Conservation (phyloP, 768 basidiomycete genomes). For the Kwoniella bestiolae region DNA sequence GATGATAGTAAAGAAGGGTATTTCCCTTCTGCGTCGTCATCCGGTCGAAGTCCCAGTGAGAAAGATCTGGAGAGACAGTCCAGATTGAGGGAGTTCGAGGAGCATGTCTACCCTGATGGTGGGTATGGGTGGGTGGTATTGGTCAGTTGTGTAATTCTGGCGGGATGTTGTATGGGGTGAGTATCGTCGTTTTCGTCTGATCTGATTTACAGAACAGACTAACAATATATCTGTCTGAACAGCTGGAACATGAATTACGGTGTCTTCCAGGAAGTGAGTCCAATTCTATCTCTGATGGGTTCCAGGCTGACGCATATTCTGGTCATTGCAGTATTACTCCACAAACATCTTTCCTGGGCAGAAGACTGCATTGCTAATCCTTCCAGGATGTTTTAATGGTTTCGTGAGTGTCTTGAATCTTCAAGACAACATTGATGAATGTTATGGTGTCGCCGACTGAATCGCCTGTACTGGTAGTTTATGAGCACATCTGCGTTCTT, state of each 20-base stretch:
- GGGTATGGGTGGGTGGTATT: conserved; percentile 48
- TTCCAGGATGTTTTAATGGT: conserved; percentile 18
- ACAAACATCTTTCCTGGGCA: conserved; percentile 16
- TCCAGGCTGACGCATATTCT: not conserved
- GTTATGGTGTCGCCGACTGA: too few species aligned
- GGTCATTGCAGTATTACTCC: conserved; percentile 27
- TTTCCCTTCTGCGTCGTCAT: not conserved
- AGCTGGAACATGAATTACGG: conserved; percentile 42
- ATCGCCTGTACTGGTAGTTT: too few species aligned
- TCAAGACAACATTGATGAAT: not conserved
- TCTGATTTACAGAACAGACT: not conserved
- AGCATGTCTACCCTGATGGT: conserved; percentile 44
- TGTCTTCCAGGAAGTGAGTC: conserved; percentile 34
- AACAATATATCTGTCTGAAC: not conserved
- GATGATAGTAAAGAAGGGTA: conserved; percentile 9
- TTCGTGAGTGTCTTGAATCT: conserved; percentile 20
- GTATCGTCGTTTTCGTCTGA: conserved; percentile 2
- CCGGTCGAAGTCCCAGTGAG: not conserved
- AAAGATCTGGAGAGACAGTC: not conserved
- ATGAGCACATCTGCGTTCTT: conserved; percentile 31
- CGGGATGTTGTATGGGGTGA: conserved; percentile 39
- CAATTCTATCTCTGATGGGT: not conserved
- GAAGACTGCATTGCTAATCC: conserved; percentile 21
- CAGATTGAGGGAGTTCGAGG: not conserved
- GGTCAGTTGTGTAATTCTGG: conserved; percentile 30